These are phyloP conservation scores for Cucurbita maxima DNA, from an alignment of 306 rosid species.

Conservation along the genomic window DNA sequence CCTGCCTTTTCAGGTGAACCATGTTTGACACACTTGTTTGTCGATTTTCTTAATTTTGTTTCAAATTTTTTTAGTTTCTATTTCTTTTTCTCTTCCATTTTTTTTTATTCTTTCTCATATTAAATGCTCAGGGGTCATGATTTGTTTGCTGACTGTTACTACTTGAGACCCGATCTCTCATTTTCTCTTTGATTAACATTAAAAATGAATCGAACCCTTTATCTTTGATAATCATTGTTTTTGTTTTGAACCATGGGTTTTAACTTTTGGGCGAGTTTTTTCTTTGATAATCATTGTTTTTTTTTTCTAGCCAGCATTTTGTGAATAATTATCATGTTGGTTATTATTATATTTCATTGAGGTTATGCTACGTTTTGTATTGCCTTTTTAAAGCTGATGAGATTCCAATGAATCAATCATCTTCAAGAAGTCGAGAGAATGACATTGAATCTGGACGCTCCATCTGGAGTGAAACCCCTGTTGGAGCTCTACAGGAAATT, in stretches of 20 bases:
- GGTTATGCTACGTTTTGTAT: neutral
- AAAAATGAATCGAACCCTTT: neutral
- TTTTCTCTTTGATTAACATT: neutral
- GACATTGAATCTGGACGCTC: slow-evolving; percentile 58
- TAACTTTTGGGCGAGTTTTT: neutral
- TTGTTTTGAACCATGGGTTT: neutral
- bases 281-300: neutral
- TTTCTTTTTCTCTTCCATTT: neutral
- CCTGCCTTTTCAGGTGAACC: slow-evolving; percentile 60
- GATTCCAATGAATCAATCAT: slow-evolving; percentile 41
- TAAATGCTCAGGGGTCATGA: neutral
- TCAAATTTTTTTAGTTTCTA: neutral
- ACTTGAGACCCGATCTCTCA: neutral
- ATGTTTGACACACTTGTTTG: neutral
- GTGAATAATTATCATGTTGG: neutral
- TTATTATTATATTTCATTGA: neutral
- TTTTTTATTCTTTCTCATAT: neutral
- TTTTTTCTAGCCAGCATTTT: neutral
- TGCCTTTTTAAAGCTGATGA: slow-evolving; percentile 56
- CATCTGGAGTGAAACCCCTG: slow-evolving; percentile 37
- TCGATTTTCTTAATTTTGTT: neutral
- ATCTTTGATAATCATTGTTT: neutral
- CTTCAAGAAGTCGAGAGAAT: slow-evolving; percentile 56
- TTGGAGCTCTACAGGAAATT: slow-evolving; percentile 59
- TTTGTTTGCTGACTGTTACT: neutral